These are phyloP conservation scores for Tylopilus plumbeoviolaceoides DNA, from an alignment of 768 basidiomycete species.

Conservation along the genomic window DNA sequence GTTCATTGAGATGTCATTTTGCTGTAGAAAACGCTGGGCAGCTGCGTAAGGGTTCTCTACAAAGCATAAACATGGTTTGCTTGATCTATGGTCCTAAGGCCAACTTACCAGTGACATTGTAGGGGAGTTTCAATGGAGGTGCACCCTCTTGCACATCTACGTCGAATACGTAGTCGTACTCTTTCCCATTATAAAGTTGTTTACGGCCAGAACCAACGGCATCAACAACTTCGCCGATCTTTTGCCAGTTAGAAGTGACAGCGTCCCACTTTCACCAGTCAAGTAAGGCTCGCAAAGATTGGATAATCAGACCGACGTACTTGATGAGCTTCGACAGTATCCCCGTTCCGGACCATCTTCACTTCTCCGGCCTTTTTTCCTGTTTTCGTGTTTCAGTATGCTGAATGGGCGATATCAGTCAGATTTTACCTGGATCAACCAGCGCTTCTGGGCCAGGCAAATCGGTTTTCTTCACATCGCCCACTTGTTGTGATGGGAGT, in stretches of 20 bases:
- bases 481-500: constrained; percentile 81
- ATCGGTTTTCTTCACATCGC: constrained; percentile 90
- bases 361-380: constrained; percentile 95
- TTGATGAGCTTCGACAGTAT: constrained; percentile 87
- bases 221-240: constrained; percentile 94
- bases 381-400: constrained; percentile 24
- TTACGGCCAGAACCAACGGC: constrained; percentile 88
- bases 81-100: background rate
- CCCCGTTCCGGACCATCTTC: constrained; percentile 81
- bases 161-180: constrained; percentile 99
- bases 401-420: background rate
- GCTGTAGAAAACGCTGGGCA: constrained; percentile 82
- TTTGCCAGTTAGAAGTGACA: constrained; percentile 70
- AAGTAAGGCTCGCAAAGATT: background rate
- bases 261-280: constrained; percentile 71
- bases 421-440: constrained; percentile 51
- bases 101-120: constrained; percentile 74
- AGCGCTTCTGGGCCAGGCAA: constrained; percentile 85
- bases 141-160: constrained; percentile 93
- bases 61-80: constrained; percentile 1
- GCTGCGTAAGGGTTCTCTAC: constrained; percentile 88
- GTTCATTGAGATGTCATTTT: constrained; percentile 74
- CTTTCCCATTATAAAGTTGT: constrained; percentile 88
- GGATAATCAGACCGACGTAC: constrained; percentile 36
- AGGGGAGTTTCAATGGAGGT: constrained; percentile 91